Evolutionary conservation across 352 stramenopile genomes (phyloP).

Genomic region (Paralagenidium karlingii): DNA sequence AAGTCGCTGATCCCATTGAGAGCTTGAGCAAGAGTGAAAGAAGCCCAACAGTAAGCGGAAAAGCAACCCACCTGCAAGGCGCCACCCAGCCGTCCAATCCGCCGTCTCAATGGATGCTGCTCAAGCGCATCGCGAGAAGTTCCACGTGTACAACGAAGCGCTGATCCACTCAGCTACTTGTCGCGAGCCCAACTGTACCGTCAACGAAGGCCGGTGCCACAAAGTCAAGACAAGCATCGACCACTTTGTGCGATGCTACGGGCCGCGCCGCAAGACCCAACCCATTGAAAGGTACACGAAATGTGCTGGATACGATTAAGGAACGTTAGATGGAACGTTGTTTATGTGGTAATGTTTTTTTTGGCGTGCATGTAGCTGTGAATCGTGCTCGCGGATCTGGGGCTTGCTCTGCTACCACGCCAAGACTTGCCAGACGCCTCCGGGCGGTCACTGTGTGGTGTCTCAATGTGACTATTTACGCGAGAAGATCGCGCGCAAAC

Average conservation of each 20-base stretch:
- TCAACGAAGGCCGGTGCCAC: slow-evolving; percentile 53
- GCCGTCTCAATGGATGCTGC: too few relatives aligned
- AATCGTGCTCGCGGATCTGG: slow-evolving; percentile 79
- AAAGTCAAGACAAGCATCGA: slow-evolving; percentile 84
- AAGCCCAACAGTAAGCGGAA: too few relatives aligned
- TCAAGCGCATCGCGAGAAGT: slow-evolving; percentile 81
- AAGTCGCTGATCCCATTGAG: too few relatives aligned
- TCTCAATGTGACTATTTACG: slow-evolving; percentile 80
- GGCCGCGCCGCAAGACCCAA: slow-evolving; percentile 42
- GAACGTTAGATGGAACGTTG: not conserved
- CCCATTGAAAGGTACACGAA: slow-evolving; percentile 65
- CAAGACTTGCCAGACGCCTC: slow-evolving; percentile 46
- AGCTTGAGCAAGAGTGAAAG: too few relatives aligned
- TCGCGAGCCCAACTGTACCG: slow-evolving; percentile 34
- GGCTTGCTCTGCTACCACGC: slow-evolving; percentile 78
- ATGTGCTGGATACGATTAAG: not conserved
- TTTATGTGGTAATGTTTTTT: not conserved
- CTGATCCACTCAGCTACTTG: slow-evolving; percentile 61
- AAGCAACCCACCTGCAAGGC: too few relatives aligned
- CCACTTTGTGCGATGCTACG: slow-evolving; percentile 81
- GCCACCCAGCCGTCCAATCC: too few relatives aligned
- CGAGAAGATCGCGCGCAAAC: slow-evolving; percentile 73
- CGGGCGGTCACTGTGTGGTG: slow-evolving; percentile 48
- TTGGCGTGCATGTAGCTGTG: slow-evolving; percentile 25
- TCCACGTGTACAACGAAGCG: slow-evolving; percentile 77